Evolutionary conservation across 148 eudicot species (phyloP).

Genomic region (Cornus controversa): DNA sequence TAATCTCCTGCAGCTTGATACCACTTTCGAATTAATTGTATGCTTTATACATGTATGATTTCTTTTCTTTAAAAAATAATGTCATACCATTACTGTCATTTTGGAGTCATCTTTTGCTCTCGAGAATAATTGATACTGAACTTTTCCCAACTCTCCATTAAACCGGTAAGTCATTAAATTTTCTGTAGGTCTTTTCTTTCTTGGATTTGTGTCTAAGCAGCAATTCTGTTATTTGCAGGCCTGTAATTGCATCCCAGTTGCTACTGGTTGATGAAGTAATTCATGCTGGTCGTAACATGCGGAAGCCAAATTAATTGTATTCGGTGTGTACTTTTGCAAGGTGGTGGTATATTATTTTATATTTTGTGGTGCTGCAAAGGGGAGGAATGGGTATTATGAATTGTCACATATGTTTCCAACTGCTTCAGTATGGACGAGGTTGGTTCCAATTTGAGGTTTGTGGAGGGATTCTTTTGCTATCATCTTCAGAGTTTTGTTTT

Average conservation of each 20-base stretch:
- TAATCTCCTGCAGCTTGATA: not conserved
- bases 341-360: not conserved
- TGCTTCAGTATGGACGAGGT: not conserved
- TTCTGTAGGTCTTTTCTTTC: not conserved
- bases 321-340: not conserved
- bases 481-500: not conserved
- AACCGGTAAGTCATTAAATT: not conserved
- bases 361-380: not conserved
- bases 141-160: not conserved
- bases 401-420: not conserved
- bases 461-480: not conserved
- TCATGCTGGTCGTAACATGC: slow-evolving; percentile 97
- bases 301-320: slow-evolving; percentile 71
- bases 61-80: too few species aligned
- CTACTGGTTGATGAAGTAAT: slow-evolving; percentile 96
- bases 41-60: not conserved
- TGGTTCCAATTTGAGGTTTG: not conserved
- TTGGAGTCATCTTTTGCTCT: too few species aligned
- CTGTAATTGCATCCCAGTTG: slow-evolving; percentile 91
- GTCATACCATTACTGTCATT: too few species aligned
- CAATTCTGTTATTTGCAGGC: slow-evolving; percentile 40
- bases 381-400: not conserved
- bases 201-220: not conserved
- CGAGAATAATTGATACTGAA: too few species aligned
- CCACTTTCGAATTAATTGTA: not conserved